Base-by-base conservation (phyloP, 2,329 filamentous ascomycete species). In the Botrytis deweyae region DNA sequence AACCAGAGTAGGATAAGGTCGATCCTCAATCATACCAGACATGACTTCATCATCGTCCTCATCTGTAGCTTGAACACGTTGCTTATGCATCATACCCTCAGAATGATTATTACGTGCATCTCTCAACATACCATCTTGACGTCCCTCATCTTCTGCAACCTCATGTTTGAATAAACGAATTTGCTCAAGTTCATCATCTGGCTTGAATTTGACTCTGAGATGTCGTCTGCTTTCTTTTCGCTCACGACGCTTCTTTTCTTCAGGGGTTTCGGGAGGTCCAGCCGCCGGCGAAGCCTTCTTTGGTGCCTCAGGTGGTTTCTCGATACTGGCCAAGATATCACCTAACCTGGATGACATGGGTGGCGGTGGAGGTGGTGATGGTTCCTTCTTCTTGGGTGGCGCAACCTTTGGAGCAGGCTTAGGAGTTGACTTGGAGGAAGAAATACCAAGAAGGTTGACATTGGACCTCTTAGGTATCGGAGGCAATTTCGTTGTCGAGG, bases 71-170 rank as follows among this genome's bases (percentile, higher is more conserved):
- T 76, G 75, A 12, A 85, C 83, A 64, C 86, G 84, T 76, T 87
- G 85, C 78, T 90, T 91, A 70, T 91, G 83, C 77, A 91, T 89
- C 85, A 92, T 90, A 67, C 92, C 91, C 79, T 93, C 93, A 8
- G 89, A 90, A 68, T 90, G 89, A 78, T 93, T 91, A 80, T 94
- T 92, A 44, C 88, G 88, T 6, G 91, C 91, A 81, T 94, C 92
- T 67, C 89, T 89, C 59, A 91, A 87, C 86, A 93, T 90, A 78
- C 89, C 91, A 72, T 87, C 85, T 72, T 89, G 88, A 72, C 92
- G 87, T 71, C 90, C 91, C 73, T 90, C 86, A 77, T 93, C 91
- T 80, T 94, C 92, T 1, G 88, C 87, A 1, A 89, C 89, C 75
- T 93, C 91, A 78, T 93, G 92, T 72, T 90, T 89, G 82, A 95